Conservation (phyloP, 164 flowering plant species). For the Magnolia changhungtana region DNA sequence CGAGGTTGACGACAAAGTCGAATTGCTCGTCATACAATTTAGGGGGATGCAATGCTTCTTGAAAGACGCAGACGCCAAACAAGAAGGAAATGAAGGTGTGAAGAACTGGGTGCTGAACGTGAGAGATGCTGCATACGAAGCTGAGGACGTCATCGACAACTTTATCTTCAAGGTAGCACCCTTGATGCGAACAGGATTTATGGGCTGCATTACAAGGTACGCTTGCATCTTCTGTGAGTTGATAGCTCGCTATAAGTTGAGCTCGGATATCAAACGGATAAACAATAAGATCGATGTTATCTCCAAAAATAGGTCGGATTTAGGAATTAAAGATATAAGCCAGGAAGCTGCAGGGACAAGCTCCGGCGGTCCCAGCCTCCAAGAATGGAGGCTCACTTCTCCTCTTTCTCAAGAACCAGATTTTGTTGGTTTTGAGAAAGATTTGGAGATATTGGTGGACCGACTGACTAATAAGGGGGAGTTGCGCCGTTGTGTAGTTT, state of each 20-base stretch:
- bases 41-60: no score
- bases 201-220: background rate
- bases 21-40: no score
- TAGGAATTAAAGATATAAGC: background rate
- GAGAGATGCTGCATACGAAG: background rate
- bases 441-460: background rate
- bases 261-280: background rate
- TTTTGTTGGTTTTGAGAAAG: background rate
- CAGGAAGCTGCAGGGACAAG: background rate
- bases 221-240: background rate
- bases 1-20: no score
- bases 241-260: background rate
- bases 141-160: background rate
- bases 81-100: background rate
- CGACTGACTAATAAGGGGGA: background rate
- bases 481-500: background rate
- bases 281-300: background rate
- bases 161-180: background rate
- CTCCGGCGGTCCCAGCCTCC: background rate
- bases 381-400: background rate
- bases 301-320: background rate
- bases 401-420: background rate
- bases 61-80: no score
- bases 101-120: background rate
- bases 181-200: background rate